Evolutionary conservation across 371 early-diverging fungal species (phyloP).

Genomic region (Gilbertella persicaria): DNA sequence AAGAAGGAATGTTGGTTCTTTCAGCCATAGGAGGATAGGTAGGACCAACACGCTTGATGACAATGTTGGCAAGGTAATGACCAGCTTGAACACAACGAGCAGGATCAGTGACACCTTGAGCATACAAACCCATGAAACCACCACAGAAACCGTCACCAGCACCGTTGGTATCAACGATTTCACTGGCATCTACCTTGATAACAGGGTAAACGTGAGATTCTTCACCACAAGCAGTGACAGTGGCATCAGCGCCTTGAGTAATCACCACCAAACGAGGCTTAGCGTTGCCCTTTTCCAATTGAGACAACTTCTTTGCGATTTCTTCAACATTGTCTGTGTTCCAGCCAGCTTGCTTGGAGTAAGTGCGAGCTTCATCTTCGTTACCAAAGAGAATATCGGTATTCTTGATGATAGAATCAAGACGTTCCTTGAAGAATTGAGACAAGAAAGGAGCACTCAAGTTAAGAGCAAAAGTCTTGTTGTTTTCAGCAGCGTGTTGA

Average conservation of each 20-base stretch:
- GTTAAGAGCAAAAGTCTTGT: constrained; percentile 84
- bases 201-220: constrained; percentile 69
- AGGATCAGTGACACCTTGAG: constrained; percentile 69
- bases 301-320: constrained; percentile 80
- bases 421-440: constrained; percentile 86
- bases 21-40: constrained; percentile 68
- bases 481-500: constrained; percentile 80
- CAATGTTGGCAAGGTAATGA: constrained; percentile 88
- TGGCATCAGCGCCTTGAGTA: constrained; percentile 86
- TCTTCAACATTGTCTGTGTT: constrained; percentile 71
- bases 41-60: constrained; percentile 89
- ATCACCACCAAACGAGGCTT: constrained; percentile 88
- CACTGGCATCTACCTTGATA: constrained; percentile 59
- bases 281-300: constrained; percentile 78
- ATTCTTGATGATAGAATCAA: constrained; percentile 81
- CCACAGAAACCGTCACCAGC: constrained; percentile 97
- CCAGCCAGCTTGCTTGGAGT: constrained; percentile 70
- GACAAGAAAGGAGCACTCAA: constrained; percentile 94
- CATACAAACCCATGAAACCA: constrained; percentile 86
- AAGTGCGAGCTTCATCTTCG: constrained; percentile 92
- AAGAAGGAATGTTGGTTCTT: constrained; percentile 44
- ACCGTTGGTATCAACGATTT: constrained; percentile 96
- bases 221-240: constrained; percentile 73
- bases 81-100: constrained; percentile 78
- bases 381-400: constrained; percentile 93